Evolutionary conservation across 2,329 filamentous ascomycete species (phyloP), one percentile per base, ranked within the genome.

Genomic region (Gnomoniopsis smithogilvyi): DNA sequence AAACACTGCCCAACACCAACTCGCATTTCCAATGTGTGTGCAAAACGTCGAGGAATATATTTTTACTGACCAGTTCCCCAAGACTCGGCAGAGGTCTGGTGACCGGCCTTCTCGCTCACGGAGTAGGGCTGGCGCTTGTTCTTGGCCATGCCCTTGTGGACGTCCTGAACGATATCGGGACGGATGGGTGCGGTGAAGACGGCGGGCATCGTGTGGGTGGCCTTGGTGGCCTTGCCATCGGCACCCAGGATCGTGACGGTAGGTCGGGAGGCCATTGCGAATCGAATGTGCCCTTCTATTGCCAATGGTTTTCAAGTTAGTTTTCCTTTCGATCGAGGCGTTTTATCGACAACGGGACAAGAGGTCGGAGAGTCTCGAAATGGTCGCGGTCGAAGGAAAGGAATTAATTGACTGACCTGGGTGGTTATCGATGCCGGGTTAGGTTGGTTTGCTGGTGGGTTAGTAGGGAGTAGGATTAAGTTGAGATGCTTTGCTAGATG

Each of bases 81-180:
- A 70, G 96, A 99, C 87, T 99, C 95, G 77, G 95, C 95, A 81
- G 92, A 96, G 78, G 95, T 99, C 86, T 99, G 95, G 85, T 99
- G 95, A 85, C 95, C 95, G 77, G 95, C 95, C 91, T 99, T 99
- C 90, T 98, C 94, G 89, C 92, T 96, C 86, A 99, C 95, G 75
- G 95, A 88, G 81, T 99, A 99, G 72, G 95, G 93, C 84, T 99
- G 95, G 79, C 95, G 90, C 89, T 96, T 97, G 89, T 99, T 99
- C 92, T 99, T 99, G 78, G 94, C 94, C 86, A 99, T 96, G 75
- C 95, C 95, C 74, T 92, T 96, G 89, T 99, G 95, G 74, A 98
- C 90, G 80, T 93, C 90, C 87, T 98, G 94, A 77, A 99, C 95
- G 78, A 99, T 96, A 83, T 99, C 95, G 74, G 93, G 91, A 79